Percentiles rank a stretch among this genome's conserved stretches.
These are phyloP conservation scores for Beauveria australis DNA, from an alignment of 2,329 filamentous ascomycete species.

Conservation along the genomic window DNA sequence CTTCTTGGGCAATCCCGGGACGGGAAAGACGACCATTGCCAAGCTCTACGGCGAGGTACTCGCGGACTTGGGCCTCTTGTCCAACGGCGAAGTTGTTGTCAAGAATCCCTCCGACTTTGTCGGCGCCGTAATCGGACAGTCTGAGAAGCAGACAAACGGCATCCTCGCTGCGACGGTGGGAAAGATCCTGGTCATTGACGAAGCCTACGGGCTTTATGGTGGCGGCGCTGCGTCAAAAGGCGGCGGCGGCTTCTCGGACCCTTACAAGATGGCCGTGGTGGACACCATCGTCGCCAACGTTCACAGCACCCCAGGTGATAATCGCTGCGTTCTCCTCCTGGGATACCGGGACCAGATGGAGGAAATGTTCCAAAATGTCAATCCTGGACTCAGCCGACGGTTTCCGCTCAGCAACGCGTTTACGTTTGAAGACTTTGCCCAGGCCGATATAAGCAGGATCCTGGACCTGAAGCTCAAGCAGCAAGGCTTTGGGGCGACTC, in stretches of 20 bases:
- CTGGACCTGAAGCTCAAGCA: conserved; percentile 54
- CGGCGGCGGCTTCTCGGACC: conserved; percentile 18
- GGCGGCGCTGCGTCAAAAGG: conserved; percentile 20
- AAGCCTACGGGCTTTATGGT: conserved; percentile 61
- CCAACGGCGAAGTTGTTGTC: conserved; percentile 60
- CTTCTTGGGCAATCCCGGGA: conserved; percentile 65
- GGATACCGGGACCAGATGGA: conserved; percentile 65
- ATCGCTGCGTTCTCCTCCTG: conserved; percentile 62
- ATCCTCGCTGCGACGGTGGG: conserved; percentile 59
- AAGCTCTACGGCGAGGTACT: conserved; percentile 65
- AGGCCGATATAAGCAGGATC: conserved; percentile 50
- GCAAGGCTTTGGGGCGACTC: conserved; percentile 44
- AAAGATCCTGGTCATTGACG: conserved; percentile 73
- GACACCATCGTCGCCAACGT: conserved; percentile 70
- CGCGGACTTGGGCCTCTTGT: conserved; percentile 57
- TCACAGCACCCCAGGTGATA: conserved; percentile 60
- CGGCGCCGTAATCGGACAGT: conserved; percentile 53
- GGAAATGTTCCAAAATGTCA: conserved; percentile 63
- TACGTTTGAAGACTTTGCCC: conserved; percentile 58
- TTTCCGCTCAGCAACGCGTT: conserved; percentile 60
- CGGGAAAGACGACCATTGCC: conserved; percentile 68
- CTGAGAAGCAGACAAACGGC: conserved; percentile 63
- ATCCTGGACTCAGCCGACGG: conserved; percentile 58
- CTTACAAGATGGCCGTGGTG: conserved; percentile 56
- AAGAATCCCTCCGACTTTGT: conserved; percentile 72